These are phyloP conservation scores for Borovskyia barvae DNA, from an alignment of 208 protist genomes.

Conservation along the genomic window DNA sequence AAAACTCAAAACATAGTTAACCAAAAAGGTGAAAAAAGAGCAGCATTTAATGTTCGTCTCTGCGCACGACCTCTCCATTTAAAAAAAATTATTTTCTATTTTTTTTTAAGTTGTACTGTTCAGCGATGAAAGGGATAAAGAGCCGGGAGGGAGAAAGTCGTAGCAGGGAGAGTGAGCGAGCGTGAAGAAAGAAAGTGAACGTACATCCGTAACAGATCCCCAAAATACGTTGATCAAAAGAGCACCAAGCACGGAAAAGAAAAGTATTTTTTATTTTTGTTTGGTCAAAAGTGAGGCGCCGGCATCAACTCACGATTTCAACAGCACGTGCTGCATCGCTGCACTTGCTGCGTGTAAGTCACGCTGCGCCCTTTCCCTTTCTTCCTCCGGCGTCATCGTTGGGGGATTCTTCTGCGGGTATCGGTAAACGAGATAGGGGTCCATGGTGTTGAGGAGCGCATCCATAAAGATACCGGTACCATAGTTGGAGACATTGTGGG, in stretches of 20 bases:
- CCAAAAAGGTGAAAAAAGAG: neutral
- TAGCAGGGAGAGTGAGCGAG: too few species aligned
- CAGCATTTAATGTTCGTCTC: neutral
- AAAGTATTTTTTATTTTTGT: neutral
- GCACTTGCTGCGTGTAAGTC: constrained; percentile 6
- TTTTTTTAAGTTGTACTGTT: too few species aligned
- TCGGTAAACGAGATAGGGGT: constrained; percentile 33
- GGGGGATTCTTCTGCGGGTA: constrained; percentile 19
- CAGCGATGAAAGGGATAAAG: too few species aligned
- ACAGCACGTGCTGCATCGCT: neutral
- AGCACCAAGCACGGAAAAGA: too few species aligned
- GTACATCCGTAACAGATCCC: too few species aligned
- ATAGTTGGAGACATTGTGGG: constrained; percentile 62
- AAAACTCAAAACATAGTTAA: neutral
- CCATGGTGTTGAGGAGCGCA: constrained; percentile 49
- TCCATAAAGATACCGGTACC: constrained; percentile 47
- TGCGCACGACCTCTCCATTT: neutral
- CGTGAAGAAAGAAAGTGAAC: too few species aligned
- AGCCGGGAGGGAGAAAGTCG: too few species aligned
- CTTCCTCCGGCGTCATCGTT: constrained; percentile 7
- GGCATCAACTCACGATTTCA: neutral
- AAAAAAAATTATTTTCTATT: too few species aligned
- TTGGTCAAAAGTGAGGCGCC: neutral
- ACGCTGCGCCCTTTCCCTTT: constrained; percentile 1
- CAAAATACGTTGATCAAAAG: neutral